A percentile compares a stretch with the other conserved stretches of the same genome.
Conservation (phyloP, 345 rosid genomes). For the Toxicodendron radicans region DNA sequence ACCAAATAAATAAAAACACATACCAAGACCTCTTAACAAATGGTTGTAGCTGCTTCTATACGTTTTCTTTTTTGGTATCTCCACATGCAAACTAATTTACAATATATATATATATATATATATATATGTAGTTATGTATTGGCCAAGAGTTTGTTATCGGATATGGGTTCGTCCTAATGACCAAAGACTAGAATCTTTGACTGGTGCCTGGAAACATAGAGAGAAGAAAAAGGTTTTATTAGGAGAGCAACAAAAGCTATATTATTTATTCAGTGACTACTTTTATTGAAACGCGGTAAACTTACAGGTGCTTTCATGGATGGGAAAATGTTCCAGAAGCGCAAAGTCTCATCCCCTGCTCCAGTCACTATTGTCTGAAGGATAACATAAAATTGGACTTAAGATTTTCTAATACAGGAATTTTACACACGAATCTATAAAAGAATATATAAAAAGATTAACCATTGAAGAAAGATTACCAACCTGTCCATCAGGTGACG, state of each 20-base stretch:
- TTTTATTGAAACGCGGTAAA: not conserved
- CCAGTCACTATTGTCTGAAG: conserved; percentile 91
- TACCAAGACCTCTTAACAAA: not conserved
- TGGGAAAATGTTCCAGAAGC: conserved; percentile 96
- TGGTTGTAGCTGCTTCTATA: not conserved
- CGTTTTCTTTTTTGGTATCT: not conserved
- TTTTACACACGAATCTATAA: not conserved
- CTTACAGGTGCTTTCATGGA: conserved; percentile 76
- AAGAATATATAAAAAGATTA: not conserved
- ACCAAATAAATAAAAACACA: not conserved
- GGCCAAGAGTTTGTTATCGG: conserved; percentile 38
- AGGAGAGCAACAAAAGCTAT: not conserved
- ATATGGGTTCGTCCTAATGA: conserved; percentile 86
- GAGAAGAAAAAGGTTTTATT: not conserved
- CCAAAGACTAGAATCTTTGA: conserved; percentile 94
- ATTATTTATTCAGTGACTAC: too few species aligned
- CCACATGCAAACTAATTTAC: conserved; percentile 13
- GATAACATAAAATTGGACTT: not conserved
- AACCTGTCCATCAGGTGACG: conserved; percentile 93
- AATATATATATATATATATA: not conserved
- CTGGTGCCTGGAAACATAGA: conserved; percentile 60
- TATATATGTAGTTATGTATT: too few species aligned
- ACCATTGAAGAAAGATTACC: not conserved
- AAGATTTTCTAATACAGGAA: not conserved
- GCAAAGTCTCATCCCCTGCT: conserved; percentile 94